Conservation (phyloP, 208 protist species). For the Trypanosoma platydactyli region DNA sequence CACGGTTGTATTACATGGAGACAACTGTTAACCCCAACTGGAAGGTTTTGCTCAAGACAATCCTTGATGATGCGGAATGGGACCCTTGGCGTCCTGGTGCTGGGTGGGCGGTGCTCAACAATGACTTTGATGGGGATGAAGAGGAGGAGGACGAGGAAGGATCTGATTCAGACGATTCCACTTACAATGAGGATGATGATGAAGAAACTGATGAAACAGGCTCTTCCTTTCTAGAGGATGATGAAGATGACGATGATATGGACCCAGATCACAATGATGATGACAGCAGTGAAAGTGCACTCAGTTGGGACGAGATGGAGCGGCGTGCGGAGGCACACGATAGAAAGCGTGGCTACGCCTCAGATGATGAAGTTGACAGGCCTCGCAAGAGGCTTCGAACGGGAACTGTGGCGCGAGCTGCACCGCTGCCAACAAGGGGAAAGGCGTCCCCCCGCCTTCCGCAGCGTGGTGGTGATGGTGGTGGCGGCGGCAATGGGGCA, state of each 20-base stretch:
- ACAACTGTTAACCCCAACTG: slow-evolving; percentile 80
- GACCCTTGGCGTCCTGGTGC: slow-evolving; percentile 70
- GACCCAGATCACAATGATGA: slow-evolving; percentile 42
- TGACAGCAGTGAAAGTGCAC: slow-evolving; percentile 53
- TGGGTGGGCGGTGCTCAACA: slow-evolving; percentile 72
- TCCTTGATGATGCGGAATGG: slow-evolving; percentile 86
- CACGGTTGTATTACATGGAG: slow-evolving; percentile 85
- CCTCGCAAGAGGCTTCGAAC: slow-evolving; percentile 42
- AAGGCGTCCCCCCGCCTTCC: slow-evolving; percentile 27
- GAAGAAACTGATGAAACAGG: slow-evolving; percentile 60
- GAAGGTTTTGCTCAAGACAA: slow-evolving; percentile 77
- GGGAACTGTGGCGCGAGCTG: slow-evolving; percentile 9
- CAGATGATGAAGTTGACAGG: slow-evolving; percentile 65
- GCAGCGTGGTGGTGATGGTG: slow-evolving; percentile 22
- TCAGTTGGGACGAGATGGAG: slow-evolving; percentile 87
- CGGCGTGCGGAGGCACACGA: slow-evolving; percentile 77
- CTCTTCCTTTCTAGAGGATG: slow-evolving; percentile 63
- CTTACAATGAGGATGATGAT: slow-evolving; percentile 80
- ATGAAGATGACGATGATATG: slow-evolving; percentile 74
- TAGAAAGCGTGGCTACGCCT: slow-evolving; percentile 49
- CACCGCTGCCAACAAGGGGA: slow-evolving; percentile 15
- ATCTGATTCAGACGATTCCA: slow-evolving; percentile 73
- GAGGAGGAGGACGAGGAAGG: slow-evolving; percentile 77
- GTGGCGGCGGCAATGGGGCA: slow-evolving; percentile 9
- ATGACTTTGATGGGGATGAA: slow-evolving; percentile 82